Base-by-base conservation (phyloP, 306 rosid species). In the Sicyos baderoa region DNA sequence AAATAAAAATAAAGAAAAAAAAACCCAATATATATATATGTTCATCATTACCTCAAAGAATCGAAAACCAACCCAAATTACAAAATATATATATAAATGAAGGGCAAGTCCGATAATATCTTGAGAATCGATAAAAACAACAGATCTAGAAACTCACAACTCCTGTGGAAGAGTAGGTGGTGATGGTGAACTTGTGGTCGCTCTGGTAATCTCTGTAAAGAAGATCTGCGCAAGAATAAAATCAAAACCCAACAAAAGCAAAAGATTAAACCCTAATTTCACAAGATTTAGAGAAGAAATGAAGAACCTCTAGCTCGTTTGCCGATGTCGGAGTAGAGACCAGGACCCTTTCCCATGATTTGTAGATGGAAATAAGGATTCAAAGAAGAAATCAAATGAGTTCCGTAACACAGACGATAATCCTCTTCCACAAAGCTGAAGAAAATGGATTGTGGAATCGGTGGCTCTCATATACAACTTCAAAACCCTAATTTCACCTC, bases 261-360 rank as follows among this genome's bases (percentile, higher is more conserved):
- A 15, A 22, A 54, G 52, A 58, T 25, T 67, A 4, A 67, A 23
- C 17, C 18, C 11, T 52, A 9, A 10, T 37, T 4, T 27, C n/a
- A 45, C 18, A 48, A 6, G 6, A 35, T 5, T 5, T 59, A 16
- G 6, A 73, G 40, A 13, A 11, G 47, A 9, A 58, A 73, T 12
- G 22, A 19, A 12, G 18, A 54, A 50, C 35, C 97, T 87, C 95
- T 83, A 77, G 96, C 86, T 76, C 79, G 86, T 70, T 87, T 92
- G 82, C 96, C 96, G 74, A 92, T 87, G 65, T 92, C 96, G 61
- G 89, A 40, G 93, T 89, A 92, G 62, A 92, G 97, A 25, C 96
- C 96, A 10, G 97, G 97, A 80, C 97, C 97, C 80, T 86, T 88
- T 40, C 77, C 79, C 97, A 92, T 92, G 71, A 71, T 79, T 60